Evolutionary conservation across 148 eudicot genomes (phyloP), one percentile per base, ranked within the genome.

Genomic region (Silene conica): DNA sequence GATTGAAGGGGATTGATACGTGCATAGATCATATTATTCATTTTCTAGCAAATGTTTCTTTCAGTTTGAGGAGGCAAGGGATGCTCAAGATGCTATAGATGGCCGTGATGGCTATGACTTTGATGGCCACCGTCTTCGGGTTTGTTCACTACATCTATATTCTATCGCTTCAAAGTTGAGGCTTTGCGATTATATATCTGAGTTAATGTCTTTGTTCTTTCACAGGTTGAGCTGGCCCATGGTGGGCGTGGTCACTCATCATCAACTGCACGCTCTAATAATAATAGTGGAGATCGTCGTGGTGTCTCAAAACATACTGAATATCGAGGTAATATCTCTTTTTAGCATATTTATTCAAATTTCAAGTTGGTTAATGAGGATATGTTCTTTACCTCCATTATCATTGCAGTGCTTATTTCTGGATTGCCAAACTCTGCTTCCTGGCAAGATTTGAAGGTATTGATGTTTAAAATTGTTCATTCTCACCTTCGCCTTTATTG

Each of bases 51-150:
- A 22, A 48, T 9, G 22, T 76, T 25, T 72, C 3, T 67, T 68
- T 52, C 82, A 95, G 99, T 95, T 95, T 84, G 99, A 95, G 76
- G 96, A 90, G 80, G 83, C 85, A 59, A 93, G 96, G 48, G 97
- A 95, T 92, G 97, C 99, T 72, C 94, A 89, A 80, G 96, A 89
- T 85, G 99, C 99, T 71, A 92, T 95, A 71, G 90, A 89, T 72
- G 96, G 97, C 48, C 99, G 99, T 80, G 99, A 95, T 86, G 99
- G 99, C 82, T 95, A 95, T 87, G 94, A 95, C 71, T 95, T 92
- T 82, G 99, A 92, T 81, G 99, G 99, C 64, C 89, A 92, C 74
- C 91, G 99, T 52, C 82, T 95, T 45, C 84, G 99, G 93, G 99
- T 95, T 34, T 67, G 88, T 84, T 10, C 14, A 10, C 54, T 56